Evolutionary conservation across 352 stramenopile genomes (phyloP).

Genomic region (Phytophthora multivora): DNA sequence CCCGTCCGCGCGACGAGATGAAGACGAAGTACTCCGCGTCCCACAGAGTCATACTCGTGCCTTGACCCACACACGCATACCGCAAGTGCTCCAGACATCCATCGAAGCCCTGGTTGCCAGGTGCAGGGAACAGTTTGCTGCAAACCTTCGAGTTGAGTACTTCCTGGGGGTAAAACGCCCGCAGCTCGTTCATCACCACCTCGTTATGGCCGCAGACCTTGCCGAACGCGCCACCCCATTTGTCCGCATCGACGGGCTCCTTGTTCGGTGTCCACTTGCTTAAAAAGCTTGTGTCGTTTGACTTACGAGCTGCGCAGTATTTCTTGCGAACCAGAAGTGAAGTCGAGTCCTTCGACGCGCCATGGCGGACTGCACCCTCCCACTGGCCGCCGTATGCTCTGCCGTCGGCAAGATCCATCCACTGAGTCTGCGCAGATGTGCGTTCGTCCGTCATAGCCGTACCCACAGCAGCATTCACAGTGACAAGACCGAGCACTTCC

Average conservation of each 20-base stretch:
- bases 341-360: slow-evolving; percentile 72
- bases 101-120: slow-evolving; percentile 89
- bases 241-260: slow-evolving; percentile 62
- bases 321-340: slow-evolving; percentile 63
- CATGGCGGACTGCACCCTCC: slow-evolving; percentile 69
- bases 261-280: slow-evolving; percentile 76
- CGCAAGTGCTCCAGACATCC: slow-evolving; percentile 89
- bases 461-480: slow-evolving; percentile 60
- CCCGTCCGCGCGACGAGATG: slow-evolving; percentile 49
- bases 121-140: slow-evolving; percentile 73
- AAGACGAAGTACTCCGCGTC: slow-evolving; percentile 83
- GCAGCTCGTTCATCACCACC: slow-evolving; percentile 85
- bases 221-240: slow-evolving; percentile 84
- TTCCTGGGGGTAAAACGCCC: slow-evolving; percentile 87
- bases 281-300: slow-evolving; percentile 29
- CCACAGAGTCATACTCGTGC: slow-evolving; percentile 80
- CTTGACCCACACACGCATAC: slow-evolving; percentile 51
- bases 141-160: slow-evolving; percentile 90
- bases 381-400: slow-evolving; percentile 59
- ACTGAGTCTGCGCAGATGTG: slow-evolving; percentile 80
- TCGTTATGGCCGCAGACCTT: slow-evolving; percentile 92
- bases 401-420: slow-evolving; percentile 73
- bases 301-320: slow-evolving; percentile 31
- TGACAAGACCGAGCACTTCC: slow-evolving; percentile 60
- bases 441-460: slow-evolving; percentile 58